Evolutionary conservation across 2,329 filamentous ascomycete genomes (phyloP).

Genomic region (Dactylellina cionopaga): DNA sequence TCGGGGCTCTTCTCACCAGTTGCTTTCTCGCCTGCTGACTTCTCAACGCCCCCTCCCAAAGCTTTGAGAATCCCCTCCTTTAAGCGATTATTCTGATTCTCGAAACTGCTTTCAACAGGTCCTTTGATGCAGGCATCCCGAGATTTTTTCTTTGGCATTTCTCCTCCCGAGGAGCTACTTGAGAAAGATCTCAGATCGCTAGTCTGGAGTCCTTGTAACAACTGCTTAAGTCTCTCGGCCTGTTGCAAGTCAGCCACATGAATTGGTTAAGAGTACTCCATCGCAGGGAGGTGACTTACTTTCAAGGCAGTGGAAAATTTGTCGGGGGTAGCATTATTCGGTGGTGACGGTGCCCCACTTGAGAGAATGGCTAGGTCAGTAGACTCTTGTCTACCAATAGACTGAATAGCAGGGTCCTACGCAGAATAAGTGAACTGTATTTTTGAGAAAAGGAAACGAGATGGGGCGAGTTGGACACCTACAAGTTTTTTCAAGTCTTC

Average conservation of each 20-base stretch:
- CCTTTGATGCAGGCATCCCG: background rate
- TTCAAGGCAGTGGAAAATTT: background rate
- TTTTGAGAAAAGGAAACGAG: background rate
- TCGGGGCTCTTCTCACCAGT: background rate
- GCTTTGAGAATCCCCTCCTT: conserved; percentile 18
- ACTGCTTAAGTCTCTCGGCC: conserved; percentile 30
- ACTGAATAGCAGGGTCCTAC: conserved; percentile 45
- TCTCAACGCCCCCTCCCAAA: background rate
- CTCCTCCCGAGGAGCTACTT: conserved; percentile 12
- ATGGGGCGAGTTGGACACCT: background rate
- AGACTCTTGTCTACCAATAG: conserved; percentile 31
- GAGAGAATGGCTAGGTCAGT: conserved; percentile 16
- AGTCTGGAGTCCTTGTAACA: conserved; percentile 32
- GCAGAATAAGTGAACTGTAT: background rate
- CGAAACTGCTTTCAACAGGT: background rate
- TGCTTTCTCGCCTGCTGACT: no score
- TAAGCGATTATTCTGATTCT: background rate
- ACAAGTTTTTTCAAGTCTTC: conserved; percentile 38
- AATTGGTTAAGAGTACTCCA: background rate
- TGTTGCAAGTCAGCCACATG: conserved; percentile 1
- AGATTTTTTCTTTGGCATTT: background rate
- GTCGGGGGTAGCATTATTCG: background rate
- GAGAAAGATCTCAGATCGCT: conserved; percentile 8
- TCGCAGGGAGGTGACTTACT: background rate
- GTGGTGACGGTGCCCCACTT: conserved; percentile 8